A percentile compares a stretch with the other conserved stretches of the same genome.
Evolutionary conservation across 1,284 basidiomycete species (phyloP).

Genomic region (Ceratobasidium sp.): DNA sequence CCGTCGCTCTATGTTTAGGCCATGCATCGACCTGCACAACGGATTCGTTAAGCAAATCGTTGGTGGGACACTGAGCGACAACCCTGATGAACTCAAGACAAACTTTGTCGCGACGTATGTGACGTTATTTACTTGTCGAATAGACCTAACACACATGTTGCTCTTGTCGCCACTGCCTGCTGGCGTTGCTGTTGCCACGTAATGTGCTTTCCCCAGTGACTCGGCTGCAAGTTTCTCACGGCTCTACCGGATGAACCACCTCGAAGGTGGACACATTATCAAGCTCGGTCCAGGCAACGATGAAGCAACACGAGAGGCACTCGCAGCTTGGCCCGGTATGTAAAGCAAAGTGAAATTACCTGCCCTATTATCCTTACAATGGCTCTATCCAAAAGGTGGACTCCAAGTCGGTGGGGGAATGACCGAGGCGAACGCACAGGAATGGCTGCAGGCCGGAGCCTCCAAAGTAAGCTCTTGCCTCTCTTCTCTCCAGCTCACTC

Average conservation of each 20-base stretch:
- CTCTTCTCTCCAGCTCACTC: slow-evolving; percentile 21
- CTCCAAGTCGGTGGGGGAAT: slow-evolving; percentile 97
- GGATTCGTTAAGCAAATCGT: slow-evolving; percentile 99
- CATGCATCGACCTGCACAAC: slow-evolving; percentile 97
- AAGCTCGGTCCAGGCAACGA: slow-evolving; percentile 95
- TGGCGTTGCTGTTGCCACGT: background rate
- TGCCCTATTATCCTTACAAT: background rate
- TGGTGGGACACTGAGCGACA: slow-evolving; percentile 88
- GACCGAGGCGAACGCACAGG: slow-evolving; percentile 79
- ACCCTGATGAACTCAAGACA: slow-evolving; percentile 78
- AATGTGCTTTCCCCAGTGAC: slow-evolving; percentile 66
- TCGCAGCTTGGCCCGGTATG: slow-evolving; percentile 85
- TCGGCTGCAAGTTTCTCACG: slow-evolving; percentile 85
- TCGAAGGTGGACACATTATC: slow-evolving; percentile 95
- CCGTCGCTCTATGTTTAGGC: slow-evolving; percentile 72
- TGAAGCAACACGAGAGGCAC: slow-evolving; percentile 84
- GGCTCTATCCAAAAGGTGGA: slow-evolving; percentile 62
- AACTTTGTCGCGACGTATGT: slow-evolving; percentile 91
- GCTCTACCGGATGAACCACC: slow-evolving; percentile 77
- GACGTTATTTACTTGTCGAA: background rate
- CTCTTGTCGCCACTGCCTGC: background rate
- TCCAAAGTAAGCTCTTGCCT: slow-evolving; percentile 76
- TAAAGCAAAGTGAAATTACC: background rate
- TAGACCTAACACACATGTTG: background rate
- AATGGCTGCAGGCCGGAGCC: slow-evolving; percentile 92